A percentile compares a stretch with the other conserved stretches of the same genome.
Evolutionary conservation across 2,329 filamentous ascomycete genomes (phyloP).

Genomic region (Drechslera avenae): DNA sequence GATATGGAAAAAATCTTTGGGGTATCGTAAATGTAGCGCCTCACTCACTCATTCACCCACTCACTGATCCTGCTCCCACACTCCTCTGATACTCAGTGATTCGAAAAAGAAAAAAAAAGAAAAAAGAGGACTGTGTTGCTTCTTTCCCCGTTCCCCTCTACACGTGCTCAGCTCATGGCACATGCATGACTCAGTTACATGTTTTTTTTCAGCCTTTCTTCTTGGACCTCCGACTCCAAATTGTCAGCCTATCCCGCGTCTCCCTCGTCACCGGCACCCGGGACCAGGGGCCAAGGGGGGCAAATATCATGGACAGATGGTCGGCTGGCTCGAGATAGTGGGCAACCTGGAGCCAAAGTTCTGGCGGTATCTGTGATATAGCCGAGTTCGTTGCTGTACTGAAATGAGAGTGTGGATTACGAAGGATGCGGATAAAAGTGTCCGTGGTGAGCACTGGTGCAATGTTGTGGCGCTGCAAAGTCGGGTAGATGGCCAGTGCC

Average conservation of each 20-base stretch:
- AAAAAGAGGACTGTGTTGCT: too few relatives aligned
- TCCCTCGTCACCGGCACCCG: constrained; percentile 16
- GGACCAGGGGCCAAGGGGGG: constrained; percentile 28
- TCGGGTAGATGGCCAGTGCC: constrained; percentile 54
- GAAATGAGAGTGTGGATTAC: neutral
- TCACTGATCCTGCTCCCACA: too few relatives aligned
- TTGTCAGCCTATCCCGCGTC: constrained; percentile 16
- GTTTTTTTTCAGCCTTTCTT: neutral
- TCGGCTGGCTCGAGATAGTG: constrained; percentile 45
- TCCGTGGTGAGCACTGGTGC: constrained; percentile 34
- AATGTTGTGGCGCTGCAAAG: constrained; percentile 47
- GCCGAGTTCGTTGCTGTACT: neutral
- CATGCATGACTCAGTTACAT: neutral
- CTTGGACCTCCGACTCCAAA: constrained; percentile 24
- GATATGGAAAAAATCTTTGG: neutral
- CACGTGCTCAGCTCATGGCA: too few relatives aligned
- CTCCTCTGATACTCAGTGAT: too few relatives aligned
- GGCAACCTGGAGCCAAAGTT: constrained; percentile 51
- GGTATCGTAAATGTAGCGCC: too few relatives aligned
- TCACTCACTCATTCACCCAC: too few relatives aligned
- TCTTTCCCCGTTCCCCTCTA: too few relatives aligned
- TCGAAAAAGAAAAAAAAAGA: too few relatives aligned
- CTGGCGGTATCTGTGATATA: constrained; percentile 42
- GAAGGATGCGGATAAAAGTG: constrained; percentile 34
- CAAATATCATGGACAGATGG: constrained; percentile 47